Evolutionary conservation across 1,139 yeast species (phyloP).

Genomic region (Sugiyamaella neomexicana): DNA sequence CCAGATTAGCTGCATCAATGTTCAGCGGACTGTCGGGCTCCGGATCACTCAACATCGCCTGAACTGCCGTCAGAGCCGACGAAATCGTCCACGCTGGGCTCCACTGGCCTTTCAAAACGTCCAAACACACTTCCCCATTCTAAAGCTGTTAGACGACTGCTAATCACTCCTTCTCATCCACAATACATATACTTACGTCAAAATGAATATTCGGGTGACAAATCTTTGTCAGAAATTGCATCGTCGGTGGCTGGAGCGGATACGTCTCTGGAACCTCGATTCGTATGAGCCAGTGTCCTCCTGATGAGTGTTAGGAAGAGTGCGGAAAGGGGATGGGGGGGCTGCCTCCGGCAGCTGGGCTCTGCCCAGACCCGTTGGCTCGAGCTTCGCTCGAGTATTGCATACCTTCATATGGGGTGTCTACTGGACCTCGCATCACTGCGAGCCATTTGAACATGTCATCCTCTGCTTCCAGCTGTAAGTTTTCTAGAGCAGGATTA

Average conservation of each 20-base stretch:
- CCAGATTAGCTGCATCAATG: constrained; percentile 79
- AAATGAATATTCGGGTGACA: constrained; percentile 77
- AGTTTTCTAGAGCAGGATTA: constrained; percentile 38
- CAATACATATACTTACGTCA: constrained; percentile 30
- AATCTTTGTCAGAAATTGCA: constrained; percentile 55
- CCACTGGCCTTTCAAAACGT: constrained; percentile 71
- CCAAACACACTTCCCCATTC: constrained; percentile 84
- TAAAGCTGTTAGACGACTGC: constrained; percentile 22
- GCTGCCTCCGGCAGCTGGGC: neutral
- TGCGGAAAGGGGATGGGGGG: too few species aligned
- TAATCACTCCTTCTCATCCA: neutral
- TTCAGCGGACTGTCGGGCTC: constrained; percentile 87
- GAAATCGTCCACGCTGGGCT: constrained; percentile 86
- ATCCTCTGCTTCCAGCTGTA: constrained; percentile 52
- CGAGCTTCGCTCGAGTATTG: neutral
- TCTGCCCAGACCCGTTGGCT: neutral
- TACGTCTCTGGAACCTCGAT: constrained; percentile 56
- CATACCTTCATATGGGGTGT: constrained; percentile 47
- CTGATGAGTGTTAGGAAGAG: constrained; percentile 23
- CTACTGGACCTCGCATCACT: constrained; percentile 55
- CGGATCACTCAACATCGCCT: constrained; percentile 68
- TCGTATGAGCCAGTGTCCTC: constrained; percentile 58
- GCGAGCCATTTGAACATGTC: constrained; percentile 62
- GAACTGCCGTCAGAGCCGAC: constrained; percentile 68
- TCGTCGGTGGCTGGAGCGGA: constrained; percentile 70